phyloP scores from a whole-genome alignment of 345 rosid genomes.

The Ceriops zippeliana region DNA sequence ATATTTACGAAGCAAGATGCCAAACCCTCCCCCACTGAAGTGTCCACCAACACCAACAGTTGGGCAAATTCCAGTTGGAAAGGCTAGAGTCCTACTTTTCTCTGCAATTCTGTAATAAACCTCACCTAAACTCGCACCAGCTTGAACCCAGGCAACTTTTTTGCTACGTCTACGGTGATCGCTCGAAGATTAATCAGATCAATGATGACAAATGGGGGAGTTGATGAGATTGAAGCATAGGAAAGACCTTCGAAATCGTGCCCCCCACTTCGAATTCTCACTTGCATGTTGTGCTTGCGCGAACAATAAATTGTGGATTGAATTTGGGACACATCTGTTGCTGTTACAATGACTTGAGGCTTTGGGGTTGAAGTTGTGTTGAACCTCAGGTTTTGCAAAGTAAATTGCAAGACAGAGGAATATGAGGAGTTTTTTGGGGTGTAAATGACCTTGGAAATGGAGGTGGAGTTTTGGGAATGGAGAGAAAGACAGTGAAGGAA shows the following conservation, averaged over 20 bases:
- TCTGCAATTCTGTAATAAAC: slow-evolving; percentile 11
- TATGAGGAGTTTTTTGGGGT: slow-evolving; percentile 12
- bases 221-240: background rate
- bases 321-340: slow-evolving; percentile 1
- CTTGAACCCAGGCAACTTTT: slow-evolving; percentile 22
- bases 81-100: slow-evolving; percentile 15
- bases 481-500: slow-evolving; percentile 16
- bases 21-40: slow-evolving; percentile 24
- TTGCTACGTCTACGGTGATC: slow-evolving; percentile 6
- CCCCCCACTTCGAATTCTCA: slow-evolving; percentile 23
- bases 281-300: background rate
- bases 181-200: slow-evolving; percentile 17
- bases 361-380: slow-evolving; percentile 5
- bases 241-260: slow-evolving; percentile 23
- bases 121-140: slow-evolving; percentile 22
- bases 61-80: slow-evolving; percentile 23
- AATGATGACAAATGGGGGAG: slow-evolving; percentile 13
- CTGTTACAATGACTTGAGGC: slow-evolving; percentile 16
- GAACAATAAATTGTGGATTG: slow-evolving; percentile 6
- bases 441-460: slow-evolving; percentile 13
- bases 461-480: background rate
- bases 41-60: slow-evolving; percentile 27
- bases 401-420: background rate
- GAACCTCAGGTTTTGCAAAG: slow-evolving; percentile 10
- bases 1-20: slow-evolving; percentile 11